Percentiles rank a stretch among this genome's conserved stretches.
Conservation (phyloP, 352 stramenopile genomes). For the Globisporangium abappressorium region DNA sequence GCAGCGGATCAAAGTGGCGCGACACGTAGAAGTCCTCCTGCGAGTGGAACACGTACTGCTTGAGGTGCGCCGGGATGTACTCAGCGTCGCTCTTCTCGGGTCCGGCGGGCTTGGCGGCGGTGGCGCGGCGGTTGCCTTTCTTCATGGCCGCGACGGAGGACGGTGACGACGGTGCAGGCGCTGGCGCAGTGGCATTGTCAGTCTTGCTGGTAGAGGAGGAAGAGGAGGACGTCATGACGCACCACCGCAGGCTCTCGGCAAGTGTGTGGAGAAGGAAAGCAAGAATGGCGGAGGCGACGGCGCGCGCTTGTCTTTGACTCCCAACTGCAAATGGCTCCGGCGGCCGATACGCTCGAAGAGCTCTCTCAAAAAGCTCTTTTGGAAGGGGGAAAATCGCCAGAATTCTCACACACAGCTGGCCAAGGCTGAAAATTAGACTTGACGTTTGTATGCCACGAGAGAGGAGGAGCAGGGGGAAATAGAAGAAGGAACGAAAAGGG, state of each 20-base stretch:
- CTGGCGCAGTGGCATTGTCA: background rate
- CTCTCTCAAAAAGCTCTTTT: background rate
- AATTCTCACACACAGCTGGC: background rate
- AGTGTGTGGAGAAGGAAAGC: background rate
- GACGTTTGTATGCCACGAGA: background rate
- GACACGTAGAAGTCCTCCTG: slow-evolving; percentile 94
- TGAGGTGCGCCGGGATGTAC: slow-evolving; percentile 87
- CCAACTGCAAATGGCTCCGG: background rate
- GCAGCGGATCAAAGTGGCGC: slow-evolving; percentile 81
- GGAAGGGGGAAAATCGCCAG: background rate
- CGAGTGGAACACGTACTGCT: slow-evolving; percentile 85
- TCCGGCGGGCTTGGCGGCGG: background rate
- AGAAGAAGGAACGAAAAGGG: background rate
- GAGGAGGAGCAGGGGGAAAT: background rate
- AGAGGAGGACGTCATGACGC: slow-evolving; percentile 8
- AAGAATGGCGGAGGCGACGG: background rate
- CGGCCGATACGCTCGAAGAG: background rate
- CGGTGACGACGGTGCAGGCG: slow-evolving; percentile 1
- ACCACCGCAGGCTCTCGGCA: background rate
- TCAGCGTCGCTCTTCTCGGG: slow-evolving; percentile 50
- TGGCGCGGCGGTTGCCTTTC: background rate
- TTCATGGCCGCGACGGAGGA: slow-evolving; percentile 12
- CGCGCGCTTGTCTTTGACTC: slow-evolving; percentile 6
- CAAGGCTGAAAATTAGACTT: background rate
- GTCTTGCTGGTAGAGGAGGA: background rate